Conservation (phyloP, 257 asterid genomes). For the Handroanthus guayacan region DNA sequence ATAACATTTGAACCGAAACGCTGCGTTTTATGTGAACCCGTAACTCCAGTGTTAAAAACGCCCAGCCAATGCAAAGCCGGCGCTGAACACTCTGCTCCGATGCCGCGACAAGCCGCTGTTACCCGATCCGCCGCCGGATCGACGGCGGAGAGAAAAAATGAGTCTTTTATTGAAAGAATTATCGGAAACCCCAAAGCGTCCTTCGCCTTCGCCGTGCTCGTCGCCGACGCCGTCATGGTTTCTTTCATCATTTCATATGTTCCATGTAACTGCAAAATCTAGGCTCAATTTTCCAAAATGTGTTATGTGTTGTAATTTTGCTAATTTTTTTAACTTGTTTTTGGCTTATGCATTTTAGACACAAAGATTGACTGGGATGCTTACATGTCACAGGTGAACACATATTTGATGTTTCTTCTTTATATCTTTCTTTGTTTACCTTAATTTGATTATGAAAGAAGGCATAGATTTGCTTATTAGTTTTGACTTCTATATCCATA, state of each 20-base stretch:
- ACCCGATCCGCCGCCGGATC: conserved; percentile 44
- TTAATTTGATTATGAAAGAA: too few species aligned
- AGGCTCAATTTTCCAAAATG: background rate
- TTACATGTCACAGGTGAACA: conserved; percentile 77
- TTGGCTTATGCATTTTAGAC: conserved; percentile 49
- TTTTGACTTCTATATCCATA: background rate
- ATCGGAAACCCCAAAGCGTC: conserved; percentile 45
- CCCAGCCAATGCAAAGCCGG: conserved; percentile 36
- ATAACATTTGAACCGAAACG: conserved; percentile 34
- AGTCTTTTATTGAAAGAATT: conserved; percentile 34
- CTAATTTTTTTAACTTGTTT: background rate
- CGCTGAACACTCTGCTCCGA: conserved; percentile 37
- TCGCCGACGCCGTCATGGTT: conserved; percentile 74
- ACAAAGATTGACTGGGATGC: conserved; percentile 95
- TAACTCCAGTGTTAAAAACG: conserved; percentile 8
- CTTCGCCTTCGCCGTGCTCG: conserved; percentile 60
- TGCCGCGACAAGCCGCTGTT: conserved; percentile 54
- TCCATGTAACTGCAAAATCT: conserved; percentile 56
- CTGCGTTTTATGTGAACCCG: conserved; percentile 37
- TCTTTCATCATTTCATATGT: conserved; percentile 69
- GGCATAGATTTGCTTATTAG: too few species aligned
- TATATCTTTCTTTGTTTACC: background rate
- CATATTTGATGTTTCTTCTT: too few species aligned
- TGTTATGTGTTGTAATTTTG: background rate
- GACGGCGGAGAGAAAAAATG: conserved; percentile 31